Percentiles rank a stretch among this genome's conserved stretches.
phyloP scores from a whole-genome alignment of 345 rosid genomes.

The Salix caprea region DNA sequence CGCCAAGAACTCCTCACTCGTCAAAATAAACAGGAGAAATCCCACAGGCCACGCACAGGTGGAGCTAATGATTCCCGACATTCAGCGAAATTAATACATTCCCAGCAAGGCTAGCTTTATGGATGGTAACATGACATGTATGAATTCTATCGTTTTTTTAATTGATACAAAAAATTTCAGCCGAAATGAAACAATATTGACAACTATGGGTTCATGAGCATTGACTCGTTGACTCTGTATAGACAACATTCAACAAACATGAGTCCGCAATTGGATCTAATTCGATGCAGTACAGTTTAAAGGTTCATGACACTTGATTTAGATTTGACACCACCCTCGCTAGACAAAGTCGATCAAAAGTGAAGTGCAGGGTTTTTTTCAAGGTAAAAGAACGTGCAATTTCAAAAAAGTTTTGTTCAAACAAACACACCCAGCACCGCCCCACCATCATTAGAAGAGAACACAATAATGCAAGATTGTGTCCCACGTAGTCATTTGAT shows the following conservation, averaged over 20 bases:
- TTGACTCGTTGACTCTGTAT: not conserved
- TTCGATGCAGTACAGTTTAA: not conserved
- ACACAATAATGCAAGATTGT: slow-evolving; percentile 28
- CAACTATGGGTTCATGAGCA: not conserved
- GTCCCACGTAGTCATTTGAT: slow-evolving; percentile 3
- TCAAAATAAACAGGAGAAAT: too few species aligned
- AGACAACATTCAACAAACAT: not conserved
- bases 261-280: not conserved
- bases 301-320: not conserved
- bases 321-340: not conserved
- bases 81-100: not conserved
- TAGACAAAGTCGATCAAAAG: slow-evolving; percentile 2
- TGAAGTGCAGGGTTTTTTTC: not conserved
- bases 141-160: not conserved
- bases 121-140: not conserved
- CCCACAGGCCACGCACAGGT: not conserved
- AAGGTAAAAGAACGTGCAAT: slow-evolving; percentile 14
- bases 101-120: not conserved
- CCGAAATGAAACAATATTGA: too few species aligned
- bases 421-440: slow-evolving; percentile 25
- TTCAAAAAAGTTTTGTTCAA: slow-evolving; percentile 11
- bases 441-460: slow-evolving; percentile 29
- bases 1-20: too few species aligned
- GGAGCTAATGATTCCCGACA: not conserved
- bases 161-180: accelerated